These are phyloP conservation scores for Thalassia testudinum DNA, from an alignment of 116 monocot species.

Conservation along the genomic window DNA sequence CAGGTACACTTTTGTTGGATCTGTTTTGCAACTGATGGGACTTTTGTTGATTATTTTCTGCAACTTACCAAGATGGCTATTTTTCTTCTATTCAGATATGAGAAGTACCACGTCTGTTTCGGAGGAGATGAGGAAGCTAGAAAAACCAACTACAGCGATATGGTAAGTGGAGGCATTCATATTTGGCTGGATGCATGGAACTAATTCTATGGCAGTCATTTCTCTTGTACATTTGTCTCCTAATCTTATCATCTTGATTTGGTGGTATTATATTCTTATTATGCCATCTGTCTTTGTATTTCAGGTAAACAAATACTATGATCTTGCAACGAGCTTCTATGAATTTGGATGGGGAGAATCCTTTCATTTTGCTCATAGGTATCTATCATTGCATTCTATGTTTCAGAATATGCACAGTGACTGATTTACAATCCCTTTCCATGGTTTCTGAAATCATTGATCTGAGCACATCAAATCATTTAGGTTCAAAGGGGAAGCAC, in stretches of 20 bases:
- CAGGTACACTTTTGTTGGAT: too few relatives aligned
- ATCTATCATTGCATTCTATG: neutral
- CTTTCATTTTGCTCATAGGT: slow-evolving; percentile 97
- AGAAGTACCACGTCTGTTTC: slow-evolving; percentile 70
- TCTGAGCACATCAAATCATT: neutral
- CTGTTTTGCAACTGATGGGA: too few relatives aligned
- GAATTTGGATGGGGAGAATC: slow-evolving; percentile 99
- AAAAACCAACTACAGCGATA: slow-evolving; percentile 72
- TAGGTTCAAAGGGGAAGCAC: slow-evolving; percentile 83
- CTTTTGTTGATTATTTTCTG: neutral
- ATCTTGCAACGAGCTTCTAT: slow-evolving; percentile 97
- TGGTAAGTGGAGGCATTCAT: slow-evolving; percentile 31
- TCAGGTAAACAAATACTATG: slow-evolving; percentile 99
- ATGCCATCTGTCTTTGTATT: slow-evolving; percentile 3
- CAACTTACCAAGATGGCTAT: neutral
- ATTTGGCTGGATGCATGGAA: too few relatives aligned
- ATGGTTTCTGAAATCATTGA: too few relatives aligned
- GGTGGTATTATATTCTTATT: too few relatives aligned
- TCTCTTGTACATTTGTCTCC: too few relatives aligned
- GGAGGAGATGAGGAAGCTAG: slow-evolving; percentile 77
- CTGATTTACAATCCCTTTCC: too few relatives aligned
- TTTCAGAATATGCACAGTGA: too few relatives aligned
- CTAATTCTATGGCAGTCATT: too few relatives aligned
- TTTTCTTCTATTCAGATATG: slow-evolving; percentile 42
- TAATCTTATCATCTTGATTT: too few relatives aligned